Conservation (phyloP, 179 eudicot genomes). For the Patellifolia procumbens region DNA sequence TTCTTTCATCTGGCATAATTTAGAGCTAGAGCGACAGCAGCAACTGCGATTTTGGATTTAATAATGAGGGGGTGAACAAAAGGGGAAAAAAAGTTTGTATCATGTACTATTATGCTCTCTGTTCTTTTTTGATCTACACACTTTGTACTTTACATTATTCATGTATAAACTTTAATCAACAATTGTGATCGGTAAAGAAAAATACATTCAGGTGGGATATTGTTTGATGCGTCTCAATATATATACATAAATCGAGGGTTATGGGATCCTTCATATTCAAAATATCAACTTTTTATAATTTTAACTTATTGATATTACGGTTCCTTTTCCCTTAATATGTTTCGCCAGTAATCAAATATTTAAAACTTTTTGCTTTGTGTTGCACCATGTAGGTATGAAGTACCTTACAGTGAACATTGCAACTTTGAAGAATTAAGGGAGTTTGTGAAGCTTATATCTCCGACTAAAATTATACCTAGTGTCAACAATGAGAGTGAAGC, state of each 20-base stretch:
- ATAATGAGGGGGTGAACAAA: neutral
- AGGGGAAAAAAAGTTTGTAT: neutral
- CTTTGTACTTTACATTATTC: too few relatives aligned
- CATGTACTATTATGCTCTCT: neutral
- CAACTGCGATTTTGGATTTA: neutral
- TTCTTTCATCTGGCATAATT: too few relatives aligned
- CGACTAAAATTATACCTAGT: constrained; percentile 43
- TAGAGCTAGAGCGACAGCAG: neutral
- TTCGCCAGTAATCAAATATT: neutral
- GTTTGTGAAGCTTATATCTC: constrained; percentile 41
- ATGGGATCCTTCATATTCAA: too few relatives aligned
- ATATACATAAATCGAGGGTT: too few relatives aligned
- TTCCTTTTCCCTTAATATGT: neutral
- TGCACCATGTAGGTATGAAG: constrained; percentile 69
- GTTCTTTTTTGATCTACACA: too few relatives aligned
- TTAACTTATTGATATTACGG: too few relatives aligned
- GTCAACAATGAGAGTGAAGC: constrained; percentile 41
- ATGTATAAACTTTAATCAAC: too few relatives aligned
- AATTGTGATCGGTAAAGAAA: too few relatives aligned
- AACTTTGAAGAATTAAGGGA: constrained; percentile 53
- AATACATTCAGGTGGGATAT: too few relatives aligned
- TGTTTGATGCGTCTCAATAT: too few relatives aligned
- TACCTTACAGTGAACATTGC: constrained; percentile 71
- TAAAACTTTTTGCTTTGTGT: constrained; percentile 2
- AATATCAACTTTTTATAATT: too few relatives aligned